Evolutionary conservation across 1,284 basidiomycete species (phyloP), one percentile per base, ranked within the genome.

Genomic region (Coniferiporia sulphurascens): DNA sequence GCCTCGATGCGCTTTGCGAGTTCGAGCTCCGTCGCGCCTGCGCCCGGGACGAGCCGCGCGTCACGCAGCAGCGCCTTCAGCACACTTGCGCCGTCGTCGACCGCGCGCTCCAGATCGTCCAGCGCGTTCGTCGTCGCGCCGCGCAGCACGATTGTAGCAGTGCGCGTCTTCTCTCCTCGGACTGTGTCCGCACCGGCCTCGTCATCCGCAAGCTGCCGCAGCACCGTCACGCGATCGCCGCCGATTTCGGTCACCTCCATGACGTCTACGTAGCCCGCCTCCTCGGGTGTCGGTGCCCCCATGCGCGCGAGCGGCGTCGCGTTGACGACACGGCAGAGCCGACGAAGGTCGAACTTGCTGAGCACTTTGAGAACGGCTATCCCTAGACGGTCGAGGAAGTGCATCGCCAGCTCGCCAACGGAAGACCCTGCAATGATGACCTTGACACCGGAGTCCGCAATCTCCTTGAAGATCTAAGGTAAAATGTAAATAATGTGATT

Each of bases 71-170:
- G 75, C 34, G 91, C 84, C 76, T 98, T 97, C 75, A 99, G 91
- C 48, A 97, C 95, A 73, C 95, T 96, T 65, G 97, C 94, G 27
- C 96, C 97, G 69, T 99, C 96, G 70, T 99, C 97, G 56, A 99
- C 83, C 32, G 95, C 94, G 32, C 97, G 85, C 73, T 99, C 90
- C 22, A 99, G 84, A 72, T 99, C 97, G 71, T 99, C 97, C 56
- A 99, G 77, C 65, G 88, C 86, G 74, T 97, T 98, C 54, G 93
- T 84, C 1, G 97, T 99, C 45, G 97, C 96, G 4, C 97, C 97
- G n/a, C 95, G 85, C 36, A 98, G 78, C n/a, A 98, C 92, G 71
- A 98, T 89, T 21, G 95, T 98, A 38, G 95, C 89, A 38, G 93
- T 98, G 48, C 86, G 79, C 21, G 90, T 89, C 73, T 85, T 87